Base-by-base conservation (phyloP, 306 rosid species). In the Urtica urens region DNA sequence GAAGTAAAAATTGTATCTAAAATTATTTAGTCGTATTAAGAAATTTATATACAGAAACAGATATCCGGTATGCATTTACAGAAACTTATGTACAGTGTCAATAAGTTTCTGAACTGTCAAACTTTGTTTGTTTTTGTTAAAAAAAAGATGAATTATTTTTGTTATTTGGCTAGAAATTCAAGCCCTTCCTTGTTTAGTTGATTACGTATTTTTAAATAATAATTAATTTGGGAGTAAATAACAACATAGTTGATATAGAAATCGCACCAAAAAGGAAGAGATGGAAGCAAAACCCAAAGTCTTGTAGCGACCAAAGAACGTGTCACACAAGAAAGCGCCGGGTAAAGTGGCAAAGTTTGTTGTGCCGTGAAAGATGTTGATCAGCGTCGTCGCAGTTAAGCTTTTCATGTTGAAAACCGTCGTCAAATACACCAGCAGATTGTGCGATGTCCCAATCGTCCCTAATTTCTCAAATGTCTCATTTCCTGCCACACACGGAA, bases 381-480 rank as follows among this genome's bases (percentile, higher is more conserved):
- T 20, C 2, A 78, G 22, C 18, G 67, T 81, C 23, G 86, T 51
- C 12, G 96, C 95, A 43, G 88, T 76, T 46, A 88, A 76, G 68
- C 78, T 88, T 16, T 74, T 63, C 59, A 88, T 69, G 75, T 88
- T 74, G 83, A 83, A 83, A 3, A 88, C 96, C 3, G 81, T 72
- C 1, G 93, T 81, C 3, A 88, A 77, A 68, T 88, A 81, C 1
- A 88, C 78, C 75, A 88, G 68, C 12, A 88, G 76, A 45, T 88
- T 88, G 11, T 75, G 30, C 18, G 78, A 65, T 11, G 95, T 78
- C 20, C 95, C 96, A 50, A 81, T 51, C 10, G 96, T 79, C 57
- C 96, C 96, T 37, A 88, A 66, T 67, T 81, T 88, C 82, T 88
- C 93, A 63, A 88, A 88, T 0, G 93, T 83, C 65, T 88, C 96